Evolutionary conservation across 768 basidiomycete genomes (phyloP).

Genomic region (Calvatia gigantea): DNA sequence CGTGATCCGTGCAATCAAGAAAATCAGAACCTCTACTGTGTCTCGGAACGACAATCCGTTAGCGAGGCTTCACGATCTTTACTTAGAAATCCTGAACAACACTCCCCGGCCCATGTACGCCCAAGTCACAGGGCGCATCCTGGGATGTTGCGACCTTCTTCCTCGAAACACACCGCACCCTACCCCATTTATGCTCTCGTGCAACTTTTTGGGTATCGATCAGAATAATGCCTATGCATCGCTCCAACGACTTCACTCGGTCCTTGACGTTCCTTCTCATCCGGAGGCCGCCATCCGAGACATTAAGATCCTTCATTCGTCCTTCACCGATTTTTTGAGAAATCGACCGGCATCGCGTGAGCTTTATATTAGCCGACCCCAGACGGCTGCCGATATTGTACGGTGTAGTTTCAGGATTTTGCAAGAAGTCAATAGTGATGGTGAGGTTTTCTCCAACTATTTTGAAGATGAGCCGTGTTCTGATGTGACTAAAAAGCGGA

Average conservation of each 20-base stretch:
- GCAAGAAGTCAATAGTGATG: background rate
- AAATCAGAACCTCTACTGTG: background rate
- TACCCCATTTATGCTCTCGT: background rate
- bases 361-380: background rate
- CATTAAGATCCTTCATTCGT: constrained; percentile 2
- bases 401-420: constrained; percentile 2
- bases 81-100: background rate
- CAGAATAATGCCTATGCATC: background rate
- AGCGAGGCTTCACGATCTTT: background rate
- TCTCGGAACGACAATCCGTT: background rate
- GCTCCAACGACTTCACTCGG: background rate
- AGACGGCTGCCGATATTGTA: background rate
- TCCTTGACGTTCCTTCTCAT: background rate
- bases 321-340: background rate
- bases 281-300: background rate
- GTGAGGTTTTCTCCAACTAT: background rate
- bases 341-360: background rate
- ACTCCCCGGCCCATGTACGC: background rate
- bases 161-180: background rate
- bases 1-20: background rate
- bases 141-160: background rate
- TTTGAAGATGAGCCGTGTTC: background rate
- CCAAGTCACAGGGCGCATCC: background rate
- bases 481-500: background rate
- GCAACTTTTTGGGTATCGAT: constrained; percentile 3